Base-by-base conservation (phyloP, 371 early-diverging fungal genomes). In the Circinella minor region DNA sequence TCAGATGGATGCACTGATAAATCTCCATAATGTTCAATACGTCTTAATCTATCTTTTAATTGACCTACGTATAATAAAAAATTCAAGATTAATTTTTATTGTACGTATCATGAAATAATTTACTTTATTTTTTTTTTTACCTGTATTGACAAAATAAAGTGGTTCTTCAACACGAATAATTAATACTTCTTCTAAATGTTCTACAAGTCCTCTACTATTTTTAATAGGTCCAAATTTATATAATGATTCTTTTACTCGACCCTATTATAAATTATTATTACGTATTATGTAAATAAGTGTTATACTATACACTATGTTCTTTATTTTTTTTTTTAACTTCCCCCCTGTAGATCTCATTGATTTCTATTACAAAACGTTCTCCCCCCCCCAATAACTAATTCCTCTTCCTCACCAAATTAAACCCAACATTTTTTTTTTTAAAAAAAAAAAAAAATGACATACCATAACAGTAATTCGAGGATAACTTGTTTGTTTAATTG, bases 131-230 rank as follows among this genome's bases (percentile, higher is more conserved):
- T n/a, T n/a, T n/a, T n/a, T n/a, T n/a, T n/a, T n/a, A n/a, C 95
- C 95, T 34, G 92, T 89, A 74, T 97, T 97, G 60, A 95, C 95
- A 87, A 97, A 97, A 74, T 91, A 93, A 43, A 97, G 77, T 3
- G 91, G 90, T 61, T 97, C 97, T 67, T 95, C 93, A 11, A 97
- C 85, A 51, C 91, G 86, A 55, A 97, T 90, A 57, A 97, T 86
- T 46, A 96, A 75, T 18, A 88, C 86, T 5, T 93, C 95, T 68
- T 92, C 90, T 36, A 95, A 81, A 20, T 90, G 90, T 43, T 79
- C 79, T 17, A 79, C 74, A 18, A 71, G 66, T 13, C 84, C 80
- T 11, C 84, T 81, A 49, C 84, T 75, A 49, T 87, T 81, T 67
- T 79, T 80, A 72, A 85, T 82, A 54, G 84, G 82, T 15, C 85